These are phyloP conservation scores for Betula pendula DNA, from an alignment of 306 rosid genomes.

Conservation along the genomic window DNA sequence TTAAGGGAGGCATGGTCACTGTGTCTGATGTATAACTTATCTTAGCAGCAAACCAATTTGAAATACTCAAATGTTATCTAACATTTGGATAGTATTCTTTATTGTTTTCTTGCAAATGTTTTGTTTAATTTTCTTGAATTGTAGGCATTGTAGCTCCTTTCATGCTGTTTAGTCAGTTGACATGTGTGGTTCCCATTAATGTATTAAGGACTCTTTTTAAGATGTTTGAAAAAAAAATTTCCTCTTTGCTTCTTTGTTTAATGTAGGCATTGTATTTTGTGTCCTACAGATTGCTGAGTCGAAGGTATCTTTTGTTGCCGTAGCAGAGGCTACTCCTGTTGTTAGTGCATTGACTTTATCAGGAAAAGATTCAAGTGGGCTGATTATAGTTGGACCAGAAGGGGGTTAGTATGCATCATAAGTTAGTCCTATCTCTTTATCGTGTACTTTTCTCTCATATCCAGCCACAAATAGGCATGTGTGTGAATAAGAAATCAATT, in stretches of 20 bases:
- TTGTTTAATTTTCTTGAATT: background rate
- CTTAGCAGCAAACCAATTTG: background rate
- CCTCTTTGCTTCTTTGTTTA: background rate
- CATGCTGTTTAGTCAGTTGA: background rate
- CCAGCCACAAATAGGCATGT: constrained; percentile 10
- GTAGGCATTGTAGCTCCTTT: background rate
- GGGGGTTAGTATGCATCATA: constrained; percentile 61
- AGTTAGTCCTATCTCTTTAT: background rate
- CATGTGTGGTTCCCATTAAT: background rate
- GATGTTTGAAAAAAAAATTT: constrained; percentile 6
- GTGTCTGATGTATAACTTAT: background rate
- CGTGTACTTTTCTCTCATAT: constrained; percentile 1
- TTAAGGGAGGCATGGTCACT: background rate
- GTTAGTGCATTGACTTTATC: constrained; percentile 52
- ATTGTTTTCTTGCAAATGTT: background rate
- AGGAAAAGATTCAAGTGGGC: constrained; percentile 51
- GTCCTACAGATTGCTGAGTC: constrained; percentile 58
- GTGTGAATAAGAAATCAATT: background rate
- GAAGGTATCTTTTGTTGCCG: constrained; percentile 71
- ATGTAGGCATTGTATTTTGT: constrained; percentile 31
- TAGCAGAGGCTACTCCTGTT: constrained; percentile 74
- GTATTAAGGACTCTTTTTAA: constrained; percentile 7
- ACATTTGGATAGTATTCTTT: background rate
- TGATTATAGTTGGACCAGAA: constrained; percentile 86
- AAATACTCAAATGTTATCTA: background rate